A percentile compares a stretch with the other conserved stretches of the same genome.
These are phyloP conservation scores for Xylaria digitata DNA, from an alignment of 2,329 filamentous ascomycete genomes.

Conservation along the genomic window DNA sequence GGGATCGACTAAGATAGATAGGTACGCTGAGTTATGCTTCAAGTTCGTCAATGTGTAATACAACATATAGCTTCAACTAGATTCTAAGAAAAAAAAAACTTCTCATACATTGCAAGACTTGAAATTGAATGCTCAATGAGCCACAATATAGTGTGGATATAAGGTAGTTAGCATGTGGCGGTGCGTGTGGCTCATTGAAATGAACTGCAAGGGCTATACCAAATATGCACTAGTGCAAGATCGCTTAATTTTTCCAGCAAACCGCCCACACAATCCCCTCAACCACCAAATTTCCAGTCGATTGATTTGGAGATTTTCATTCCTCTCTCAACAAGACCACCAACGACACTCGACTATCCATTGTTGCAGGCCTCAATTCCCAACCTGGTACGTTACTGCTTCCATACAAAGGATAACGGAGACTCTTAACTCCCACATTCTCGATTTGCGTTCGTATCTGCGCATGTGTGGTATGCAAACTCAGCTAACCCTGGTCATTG, in stretches of 20 bases:
- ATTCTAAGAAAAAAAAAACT: no score
- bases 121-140: neutral
- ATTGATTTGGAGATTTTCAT: slow-evolving; percentile 46
- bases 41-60: neutral
- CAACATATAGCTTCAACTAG: neutral
- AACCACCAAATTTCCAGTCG: slow-evolving; percentile 45
- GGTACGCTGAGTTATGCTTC: neutral
- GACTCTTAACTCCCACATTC: neutral
- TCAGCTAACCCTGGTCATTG: slow-evolving; percentile 40
- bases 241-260: slow-evolving; percentile 48
- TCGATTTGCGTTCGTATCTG: slow-evolving; percentile 1
- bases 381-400: slow-evolving; percentile 50
- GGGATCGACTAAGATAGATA: neutral
- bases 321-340: slow-evolving; percentile 45
- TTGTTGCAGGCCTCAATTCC: slow-evolving; percentile 52
- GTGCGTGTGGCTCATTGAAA: slow-evolving; percentile 22
- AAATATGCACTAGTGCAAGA: slow-evolving; percentile 34
- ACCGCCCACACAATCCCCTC: slow-evolving; percentile 46
- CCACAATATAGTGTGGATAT: slow-evolving; percentile 6
- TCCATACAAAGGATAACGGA: neutral
- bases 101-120: no score
- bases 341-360: slow-evolving; percentile 51
- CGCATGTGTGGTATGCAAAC: slow-evolving; percentile 5
- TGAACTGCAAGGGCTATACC: slow-evolving; percentile 12
- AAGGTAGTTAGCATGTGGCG: neutral